phyloP scores from a whole-genome alignment of 2,329 filamentous ascomycete genomes.

The Trichoderma guizhouense region DNA sequence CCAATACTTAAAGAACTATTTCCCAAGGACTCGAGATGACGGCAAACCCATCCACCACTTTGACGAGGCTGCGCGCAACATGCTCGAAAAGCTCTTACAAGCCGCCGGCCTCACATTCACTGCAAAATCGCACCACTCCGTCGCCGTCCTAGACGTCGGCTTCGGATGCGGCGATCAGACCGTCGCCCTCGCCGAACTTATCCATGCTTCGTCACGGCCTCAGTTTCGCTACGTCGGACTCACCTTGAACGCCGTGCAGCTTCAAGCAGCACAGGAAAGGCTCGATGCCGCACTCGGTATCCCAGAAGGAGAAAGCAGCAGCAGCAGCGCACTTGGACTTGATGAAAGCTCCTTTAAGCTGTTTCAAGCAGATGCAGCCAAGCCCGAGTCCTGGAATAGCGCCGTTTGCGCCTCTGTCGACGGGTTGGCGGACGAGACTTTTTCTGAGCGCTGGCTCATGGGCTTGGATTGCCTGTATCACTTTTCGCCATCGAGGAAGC shows the following conservation, averaged over 20 bases:
- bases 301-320: neutral
- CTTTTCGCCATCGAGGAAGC: constrained; percentile 50
- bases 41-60: constrained; percentile 36
- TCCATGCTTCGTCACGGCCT: constrained; percentile 23
- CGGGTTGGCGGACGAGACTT: neutral
- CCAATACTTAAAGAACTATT: neutral
- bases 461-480: constrained; percentile 57
- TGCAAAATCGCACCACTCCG: neutral
- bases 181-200: neutral
- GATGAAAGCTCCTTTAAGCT: constrained; percentile 30
- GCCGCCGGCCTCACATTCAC: neutral
- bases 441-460: constrained; percentile 46
- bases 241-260: constrained; percentile 47
- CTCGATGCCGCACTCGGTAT: neutral
- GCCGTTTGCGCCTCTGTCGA: constrained; percentile 24
- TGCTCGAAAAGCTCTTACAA: neutral
- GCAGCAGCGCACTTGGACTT: neutral
- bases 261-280: constrained; percentile 34
- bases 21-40: constrained; percentile 30
- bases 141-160: constrained; percentile 51
- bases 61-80: constrained; percentile 43
- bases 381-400: constrained; percentile 41
- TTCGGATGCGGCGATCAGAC: constrained; percentile 60
- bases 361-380: constrained; percentile 49
- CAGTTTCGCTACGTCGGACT: constrained; percentile 50